Base-by-base conservation (phyloP, 164 flowering plant species). In the Tinospora cordifolia region DNA sequence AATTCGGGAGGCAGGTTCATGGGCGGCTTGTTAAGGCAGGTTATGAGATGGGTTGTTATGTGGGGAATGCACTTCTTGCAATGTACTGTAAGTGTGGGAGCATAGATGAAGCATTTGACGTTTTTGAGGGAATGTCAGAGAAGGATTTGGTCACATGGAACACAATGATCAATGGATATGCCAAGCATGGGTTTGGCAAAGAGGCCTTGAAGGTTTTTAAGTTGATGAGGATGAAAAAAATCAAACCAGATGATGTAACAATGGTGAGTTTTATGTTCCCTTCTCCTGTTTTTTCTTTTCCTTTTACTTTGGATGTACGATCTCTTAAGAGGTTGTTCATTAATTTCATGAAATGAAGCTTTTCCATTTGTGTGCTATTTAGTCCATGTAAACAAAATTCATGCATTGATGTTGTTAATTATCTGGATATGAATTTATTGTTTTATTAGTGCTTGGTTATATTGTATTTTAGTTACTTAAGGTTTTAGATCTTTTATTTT, bases 31-130 rank as follows among this genome's bases (percentile, higher is more conserved):
- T 87, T 25, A 91, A 91, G 81, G 87, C 84, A n/a, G 98, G 98
- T 57, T 87, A 72, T 74, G 88, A 85, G 65, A 79, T 75, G 34
- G 91, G 94, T 17, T 84, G 84, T 69, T 90, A 65, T 77, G 94
- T 89, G 64, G 97, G 96, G 15, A 93, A 93, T 86, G 94, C 97
- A 22, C 86, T 93, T 72, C 89, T 93, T 74, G 79, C 84, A 19
- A 88, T 93, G 98, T 93, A 93, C 67, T 87, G 89, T 63, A 90
- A 87, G 72, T 91, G 97, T 79, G 98, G 98, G 70, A 84, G 88
- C 83, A 87, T 91, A 58, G 91, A 88, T 21, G 96, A 90, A 75
- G 97, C 97, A 14, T 75, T 80, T 44, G 67, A 68, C 72, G 84
- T 81, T 13, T 93, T 91, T 67, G 75, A 80, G 65, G 82, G 69